These are phyloP conservation scores for Magnolia officinalis DNA, from an alignment of 164 flowering plant genomes.

Conservation along the genomic window DNA sequence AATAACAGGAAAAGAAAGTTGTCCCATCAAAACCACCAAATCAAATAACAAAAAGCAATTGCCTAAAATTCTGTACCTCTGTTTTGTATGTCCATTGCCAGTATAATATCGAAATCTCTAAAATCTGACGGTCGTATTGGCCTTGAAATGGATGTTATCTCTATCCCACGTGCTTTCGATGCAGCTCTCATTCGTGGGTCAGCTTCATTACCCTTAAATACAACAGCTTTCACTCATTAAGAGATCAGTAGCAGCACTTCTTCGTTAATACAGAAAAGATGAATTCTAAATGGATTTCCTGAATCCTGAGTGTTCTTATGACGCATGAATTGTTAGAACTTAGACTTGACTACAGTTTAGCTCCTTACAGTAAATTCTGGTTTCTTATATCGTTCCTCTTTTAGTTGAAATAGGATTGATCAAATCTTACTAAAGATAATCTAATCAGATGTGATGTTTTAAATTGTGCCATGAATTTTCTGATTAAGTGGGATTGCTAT, in stretches of 20 bases:
- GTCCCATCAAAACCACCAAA: background rate
- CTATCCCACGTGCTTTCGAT: conserved; percentile 76
- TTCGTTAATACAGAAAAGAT: no score
- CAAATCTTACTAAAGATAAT: no score
- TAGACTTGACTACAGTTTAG: no score
- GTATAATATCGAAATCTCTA: conserved; percentile 37
- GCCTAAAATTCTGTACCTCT: conserved; percentile 41
- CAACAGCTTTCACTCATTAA: background rate
- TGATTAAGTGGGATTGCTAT: no score
- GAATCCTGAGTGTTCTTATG: no score
- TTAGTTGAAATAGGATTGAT: no score
- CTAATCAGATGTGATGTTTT: no score
- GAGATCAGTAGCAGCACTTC: background rate
- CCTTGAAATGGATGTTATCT: conserved; percentile 88
- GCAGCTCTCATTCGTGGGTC: conserved; percentile 94
- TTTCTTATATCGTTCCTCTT: no score
- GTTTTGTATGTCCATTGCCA: conserved; percentile 93
- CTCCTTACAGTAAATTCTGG: no score
- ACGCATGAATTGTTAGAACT: no score
- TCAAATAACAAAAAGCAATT: background rate
- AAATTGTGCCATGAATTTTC: no score
- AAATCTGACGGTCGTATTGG: conserved; percentile 40
- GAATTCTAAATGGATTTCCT: no score
- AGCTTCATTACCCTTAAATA: conserved; percentile 69
- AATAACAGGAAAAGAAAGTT: background rate